phyloP scores from a whole-genome alignment of 148 eudicot species.

The Suaeda aralocaspica region DNA sequence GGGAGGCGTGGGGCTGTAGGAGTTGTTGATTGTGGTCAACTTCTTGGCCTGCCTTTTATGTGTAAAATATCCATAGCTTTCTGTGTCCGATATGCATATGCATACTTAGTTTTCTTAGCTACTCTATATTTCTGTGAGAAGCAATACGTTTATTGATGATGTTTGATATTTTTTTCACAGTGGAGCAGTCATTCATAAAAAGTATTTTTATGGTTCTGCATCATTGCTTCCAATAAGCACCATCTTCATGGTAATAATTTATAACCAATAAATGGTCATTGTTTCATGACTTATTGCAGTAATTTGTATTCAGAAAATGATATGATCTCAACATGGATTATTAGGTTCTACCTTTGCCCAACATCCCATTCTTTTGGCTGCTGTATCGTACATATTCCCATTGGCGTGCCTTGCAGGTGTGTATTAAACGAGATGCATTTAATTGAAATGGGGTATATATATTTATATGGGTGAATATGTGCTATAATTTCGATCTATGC shows the following conservation, averaged over 20 bases:
- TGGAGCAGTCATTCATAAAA: slow-evolving; percentile 78
- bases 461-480: neutral
- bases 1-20: neutral
- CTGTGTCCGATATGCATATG: neutral
- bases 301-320: slow-evolving; percentile 5
- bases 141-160: neutral
- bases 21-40: neutral
- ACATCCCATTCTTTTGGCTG: slow-evolving; percentile 95
- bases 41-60: neutral
- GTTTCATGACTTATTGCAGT: neutral
- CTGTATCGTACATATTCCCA: slow-evolving; percentile 90
- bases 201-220: slow-evolving; percentile 84
- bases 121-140: neutral
- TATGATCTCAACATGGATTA: slow-evolving; percentile 12
- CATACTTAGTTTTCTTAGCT: neutral
- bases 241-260: slow-evolving; percentile 54
- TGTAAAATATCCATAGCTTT: neutral
- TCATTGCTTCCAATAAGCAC: slow-evolving; percentile 71
- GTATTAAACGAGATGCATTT: slow-evolving; percentile 6
- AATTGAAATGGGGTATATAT: neutral
- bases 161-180: slow-evolving; percentile 31
- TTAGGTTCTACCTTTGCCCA: slow-evolving; percentile 94
- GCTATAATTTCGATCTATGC: neutral
- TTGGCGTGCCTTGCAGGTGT: slow-evolving; percentile 94
- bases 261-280: slow-evolving; percentile 3